A percentile compares a stretch with the other conserved stretches of the same genome.
Conservation (phyloP, 1,284 basidiomycete species). For the Trichosporon faecale region DNA sequence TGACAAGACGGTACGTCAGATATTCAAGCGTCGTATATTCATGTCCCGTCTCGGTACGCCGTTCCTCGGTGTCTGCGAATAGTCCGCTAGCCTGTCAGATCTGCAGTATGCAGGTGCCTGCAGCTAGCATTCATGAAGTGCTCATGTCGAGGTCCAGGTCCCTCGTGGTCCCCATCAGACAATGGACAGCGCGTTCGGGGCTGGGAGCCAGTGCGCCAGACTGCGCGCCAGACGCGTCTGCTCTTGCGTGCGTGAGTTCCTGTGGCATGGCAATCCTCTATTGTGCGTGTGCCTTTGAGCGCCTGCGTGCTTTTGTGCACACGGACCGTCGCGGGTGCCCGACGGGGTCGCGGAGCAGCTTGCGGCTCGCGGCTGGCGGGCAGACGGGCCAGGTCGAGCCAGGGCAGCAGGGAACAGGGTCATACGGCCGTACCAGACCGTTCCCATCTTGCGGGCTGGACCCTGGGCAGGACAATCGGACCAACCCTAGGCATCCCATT, state of each 20-base stretch:
- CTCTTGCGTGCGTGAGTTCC: not conserved
- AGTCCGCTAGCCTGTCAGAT: not conserved
- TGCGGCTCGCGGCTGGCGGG: not conserved
- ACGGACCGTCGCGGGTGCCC: not conserved
- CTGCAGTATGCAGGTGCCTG: not conserved
- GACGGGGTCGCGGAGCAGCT: not conserved
- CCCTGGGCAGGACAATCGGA: not conserved
- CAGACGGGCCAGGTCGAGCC: not conserved
- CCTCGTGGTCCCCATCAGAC: not conserved
- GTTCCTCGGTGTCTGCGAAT: not conserved
- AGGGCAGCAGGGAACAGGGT: not conserved
- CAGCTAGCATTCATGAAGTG: not conserved
- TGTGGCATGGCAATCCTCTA: not conserved
- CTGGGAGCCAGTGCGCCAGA: not conserved
- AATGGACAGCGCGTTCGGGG: not conserved
- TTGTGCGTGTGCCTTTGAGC: not conserved
- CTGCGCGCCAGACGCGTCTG: not conserved
- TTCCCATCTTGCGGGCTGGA: not conserved
- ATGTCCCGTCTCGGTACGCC: not conserved
- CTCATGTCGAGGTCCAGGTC: not conserved
- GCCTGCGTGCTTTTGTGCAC: not conserved
- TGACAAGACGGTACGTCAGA: not conserved
- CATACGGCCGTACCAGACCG: not conserved
- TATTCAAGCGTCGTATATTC: not conserved
- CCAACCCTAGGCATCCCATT: constrained; percentile 3